These are phyloP conservation scores for Besnoitia besnoiti DNA, from an alignment of 169 alveolate genomes.

Conservation along the genomic window DNA sequence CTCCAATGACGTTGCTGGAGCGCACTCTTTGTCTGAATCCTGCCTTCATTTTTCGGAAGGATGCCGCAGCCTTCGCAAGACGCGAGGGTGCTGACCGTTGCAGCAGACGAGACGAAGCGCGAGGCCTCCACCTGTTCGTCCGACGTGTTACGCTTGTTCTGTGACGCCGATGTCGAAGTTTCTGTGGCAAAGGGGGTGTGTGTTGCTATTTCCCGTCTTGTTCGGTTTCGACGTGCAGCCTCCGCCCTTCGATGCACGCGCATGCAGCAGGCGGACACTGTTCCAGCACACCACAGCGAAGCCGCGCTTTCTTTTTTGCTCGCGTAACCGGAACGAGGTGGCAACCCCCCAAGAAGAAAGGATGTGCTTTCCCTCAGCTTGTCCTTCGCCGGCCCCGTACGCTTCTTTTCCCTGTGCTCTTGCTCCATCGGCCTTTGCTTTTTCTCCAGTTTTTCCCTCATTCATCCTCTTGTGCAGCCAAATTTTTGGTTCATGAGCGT, in stretches of 20 bases:
- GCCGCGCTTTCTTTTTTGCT: not conserved
- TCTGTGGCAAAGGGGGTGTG: not conserved
- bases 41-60: too few relatives aligned
- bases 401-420: not conserved
- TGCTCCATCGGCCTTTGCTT: not conserved
- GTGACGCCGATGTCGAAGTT: not conserved
- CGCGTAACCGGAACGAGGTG: not conserved
- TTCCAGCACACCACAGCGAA: not conserved
- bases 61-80: too few relatives aligned
- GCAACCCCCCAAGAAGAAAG: conserved; percentile 8
- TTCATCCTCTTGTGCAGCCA: too few relatives aligned
- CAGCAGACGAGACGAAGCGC: too few relatives aligned
- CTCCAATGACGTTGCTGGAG: too few relatives aligned
- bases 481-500: not conserved
- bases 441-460: not conserved
- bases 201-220: not conserved
- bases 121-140: too few relatives aligned
- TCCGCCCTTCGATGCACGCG: too few relatives aligned
- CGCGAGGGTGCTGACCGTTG: too few relatives aligned
- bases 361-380: not conserved
- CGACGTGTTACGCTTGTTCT: not conserved
- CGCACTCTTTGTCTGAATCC: too few relatives aligned
- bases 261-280: too few relatives aligned
- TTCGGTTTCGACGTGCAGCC: not conserved
- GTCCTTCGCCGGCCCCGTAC: not conserved